These are phyloP conservation scores for Graphilbum sp. DNA, from an alignment of 2,329 filamentous ascomycete species.

Conservation along the genomic window DNA sequence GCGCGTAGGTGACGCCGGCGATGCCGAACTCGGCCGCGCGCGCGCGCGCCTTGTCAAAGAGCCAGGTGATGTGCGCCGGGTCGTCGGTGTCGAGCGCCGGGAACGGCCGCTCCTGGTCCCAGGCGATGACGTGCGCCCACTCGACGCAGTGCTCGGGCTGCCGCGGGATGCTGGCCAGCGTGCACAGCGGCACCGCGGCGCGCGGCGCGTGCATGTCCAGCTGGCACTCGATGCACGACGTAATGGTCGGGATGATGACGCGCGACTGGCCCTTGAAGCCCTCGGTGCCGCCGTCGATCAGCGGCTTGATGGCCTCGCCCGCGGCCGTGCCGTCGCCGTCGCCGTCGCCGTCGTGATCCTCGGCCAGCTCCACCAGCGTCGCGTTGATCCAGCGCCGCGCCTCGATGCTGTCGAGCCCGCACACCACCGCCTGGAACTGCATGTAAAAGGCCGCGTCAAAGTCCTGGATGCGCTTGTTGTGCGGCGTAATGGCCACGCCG, in stretches of 20 bases:
- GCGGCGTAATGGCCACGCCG: conserved; percentile 82
- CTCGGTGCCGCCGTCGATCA: conserved; percentile 94
- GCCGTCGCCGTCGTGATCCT: conserved; percentile 36
- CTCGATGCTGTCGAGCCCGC: conserved; percentile 92
- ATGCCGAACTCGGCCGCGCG: conserved; percentile 85
- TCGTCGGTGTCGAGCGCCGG: conserved; percentile 86
- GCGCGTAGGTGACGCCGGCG: conserved; percentile 77
- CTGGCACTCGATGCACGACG: conserved; percentile 95
- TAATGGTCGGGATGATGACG: conserved; percentile 81
- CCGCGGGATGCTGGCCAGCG: conserved; percentile 85
- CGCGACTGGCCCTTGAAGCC: conserved; percentile 94
- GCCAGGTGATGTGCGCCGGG: conserved; percentile 92
- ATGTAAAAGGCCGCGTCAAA: conserved; percentile 94
- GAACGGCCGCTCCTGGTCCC: conserved; percentile 75
- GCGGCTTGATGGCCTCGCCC: conserved; percentile 77
- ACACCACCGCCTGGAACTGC: conserved; percentile 88
- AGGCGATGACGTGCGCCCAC: conserved; percentile 97
- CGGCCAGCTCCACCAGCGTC: conserved; percentile 79
- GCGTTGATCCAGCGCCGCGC: conserved; percentile 98
- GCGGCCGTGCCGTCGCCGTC: conserved; percentile 31
- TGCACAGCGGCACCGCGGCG: conserved; percentile 91
- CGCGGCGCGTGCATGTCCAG: conserved; percentile 97
- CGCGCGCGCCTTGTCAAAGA: conserved; percentile 68
- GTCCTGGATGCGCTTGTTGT: conserved; percentile 91
- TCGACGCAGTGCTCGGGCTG: conserved; percentile 98